Evolutionary conservation across 2,329 filamentous ascomycete genomes (phyloP), one percentile per base, ranked within the genome.

Genomic region (Proliferodiscus dingleyae): DNA sequence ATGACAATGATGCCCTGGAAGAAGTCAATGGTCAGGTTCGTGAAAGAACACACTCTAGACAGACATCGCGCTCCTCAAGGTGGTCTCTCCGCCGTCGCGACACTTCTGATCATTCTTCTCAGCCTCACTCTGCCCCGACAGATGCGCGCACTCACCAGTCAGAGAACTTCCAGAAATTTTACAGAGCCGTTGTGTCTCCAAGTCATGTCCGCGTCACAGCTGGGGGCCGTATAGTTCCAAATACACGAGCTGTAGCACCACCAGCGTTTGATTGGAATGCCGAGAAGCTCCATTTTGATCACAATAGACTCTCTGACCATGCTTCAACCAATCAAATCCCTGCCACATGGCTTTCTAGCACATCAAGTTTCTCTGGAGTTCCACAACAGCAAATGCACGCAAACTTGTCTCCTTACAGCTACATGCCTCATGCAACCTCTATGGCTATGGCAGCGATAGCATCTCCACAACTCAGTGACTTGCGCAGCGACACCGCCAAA

Each of bases 131-230:
- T 41, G 78, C 78, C 18, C 79, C 79, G 9, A 62, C 70, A 16
- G 75, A 71, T 7, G 62, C 75, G 26, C 64, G 62, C 29, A 73
- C 76, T 21, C 80, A 83, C 60, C 74, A 76, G 54, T 73, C 73
- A 26, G 78, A 83, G 60, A 81, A 81, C n/a, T 85, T 85, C 54
- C 75, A 81, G 61, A 71, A 75, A 42, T 85, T 85, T 59, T 83
- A 80, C 66, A 80, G 81, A 59, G 79, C 80, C 9, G 81, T 84
- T n/a, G 73, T 78, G 4, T 85, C 81, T 26, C 81, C 81, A 6
- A 81, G 78, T 11, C 79, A 84, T 61, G 74, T 84, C 51, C 76
- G 81, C 13, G 81, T 85, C 40, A 85, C 81, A 16, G 81, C 81
- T 48, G 80, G 81, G 47, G 81, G 81, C 33, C 72, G 79, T 29